A percentile compares a stretch with the other conserved stretches of the same genome.
Conservation (phyloP, 2,329 filamentous ascomycete species). For the Fusarium sterilihyphosum region DNA sequence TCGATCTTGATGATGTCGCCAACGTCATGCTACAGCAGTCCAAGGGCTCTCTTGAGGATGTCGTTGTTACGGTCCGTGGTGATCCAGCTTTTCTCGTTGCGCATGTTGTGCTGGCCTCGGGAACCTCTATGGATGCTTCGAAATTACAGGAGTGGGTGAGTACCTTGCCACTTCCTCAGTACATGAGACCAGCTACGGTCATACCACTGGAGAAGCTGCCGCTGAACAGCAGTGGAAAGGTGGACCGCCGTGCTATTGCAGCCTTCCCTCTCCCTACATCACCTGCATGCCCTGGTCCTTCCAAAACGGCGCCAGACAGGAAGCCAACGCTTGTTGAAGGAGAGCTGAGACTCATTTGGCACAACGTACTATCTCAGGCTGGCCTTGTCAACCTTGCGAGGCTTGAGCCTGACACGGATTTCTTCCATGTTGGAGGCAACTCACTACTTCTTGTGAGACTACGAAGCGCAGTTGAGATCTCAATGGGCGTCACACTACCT, state of each 20-base stretch:
- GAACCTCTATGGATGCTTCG: fast-evolving
- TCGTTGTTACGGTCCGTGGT: neutral
- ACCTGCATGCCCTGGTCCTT: fast-evolving
- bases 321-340: neutral
- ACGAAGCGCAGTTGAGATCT: neutral
- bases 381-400: neutral
- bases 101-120: neutral
- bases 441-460: neutral
- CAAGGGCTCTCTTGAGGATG: neutral
- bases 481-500: neutral
- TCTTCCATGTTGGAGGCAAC: neutral
- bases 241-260: neutral
- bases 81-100: neutral
- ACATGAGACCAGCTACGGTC: neutral
- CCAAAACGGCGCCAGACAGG: fast-evolving
- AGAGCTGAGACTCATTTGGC: neutral
- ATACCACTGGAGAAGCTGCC: neutral
- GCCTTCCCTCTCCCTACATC: neutral
- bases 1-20: neutral
- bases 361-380: neutral
- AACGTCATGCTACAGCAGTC: neutral
- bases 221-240: neutral
- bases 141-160: neutral
- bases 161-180: neutral
- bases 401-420: neutral